Base-by-base conservation (phyloP, 176 grass and related monocot genomes). In the Olyra latifolia region DNA sequence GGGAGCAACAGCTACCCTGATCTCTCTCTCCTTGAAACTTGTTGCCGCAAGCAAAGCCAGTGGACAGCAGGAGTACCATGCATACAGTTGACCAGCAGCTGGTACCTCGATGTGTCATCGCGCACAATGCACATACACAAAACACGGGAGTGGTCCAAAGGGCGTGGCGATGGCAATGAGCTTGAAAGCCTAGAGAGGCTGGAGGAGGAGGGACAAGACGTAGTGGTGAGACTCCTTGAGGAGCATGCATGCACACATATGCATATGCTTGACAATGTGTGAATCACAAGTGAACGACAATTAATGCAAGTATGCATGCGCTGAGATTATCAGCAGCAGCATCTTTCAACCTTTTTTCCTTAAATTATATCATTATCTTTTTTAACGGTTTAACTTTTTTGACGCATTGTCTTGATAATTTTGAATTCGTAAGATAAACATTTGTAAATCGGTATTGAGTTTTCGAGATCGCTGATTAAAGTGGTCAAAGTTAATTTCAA, bases 201-300 rank as follows among this genome's bases (percentile, higher is more conserved):
- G 20, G 15, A 62, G 32, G 57, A 58, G 49, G 66, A 88, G 48
- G 59, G 66, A 88, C 80, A 83, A 11, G 5, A 44, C 22, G n/a
- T 83, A 40, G 86, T 78, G 58, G 67, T 20, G 79, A 62, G 48
- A 53, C 61, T 12, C 75, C 83, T 22, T 12, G 8, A 15, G 35
- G 52, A 25, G 40, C 72, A 40, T 56, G 46, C 32, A 48, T 17
- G 8, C 27, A 15, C n/a, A 9, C 43, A 44, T 5, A 15, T 28
- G 27, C 29, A 56, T 35, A 79, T 32, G 60, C 24, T 35, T 35
- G 1, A 35, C 32, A 45, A 74, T 48, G 82, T 39, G 49, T 58
- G 62, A 67, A 76, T 75, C 32, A 35, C 32, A 35, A 35, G 32
- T 35, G 2, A 56, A 3, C 14, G 17, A 28, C 25, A 47, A 64